Evolutionary conservation across 2,329 filamentous ascomycete genomes (phyloP), one percentile per base, ranked within the genome.

Genomic region (Pyricularia grisea): DNA sequence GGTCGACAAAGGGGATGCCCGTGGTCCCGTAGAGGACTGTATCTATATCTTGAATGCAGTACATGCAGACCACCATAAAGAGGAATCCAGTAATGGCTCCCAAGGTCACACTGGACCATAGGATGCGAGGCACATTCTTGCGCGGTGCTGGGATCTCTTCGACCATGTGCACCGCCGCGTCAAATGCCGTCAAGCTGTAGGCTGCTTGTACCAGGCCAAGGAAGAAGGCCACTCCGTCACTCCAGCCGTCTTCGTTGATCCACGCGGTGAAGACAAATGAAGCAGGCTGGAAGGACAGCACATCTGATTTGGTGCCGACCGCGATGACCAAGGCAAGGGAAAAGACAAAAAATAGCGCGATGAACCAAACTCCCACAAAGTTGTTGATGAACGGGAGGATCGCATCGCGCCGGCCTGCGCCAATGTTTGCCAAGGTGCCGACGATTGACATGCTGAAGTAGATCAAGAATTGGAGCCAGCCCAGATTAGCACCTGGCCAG

Each of bases 61-160:
- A 50, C 42, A 50, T 20, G 42, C 42, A 50, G 42, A 50, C 42
- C 17, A 50, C 17, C 42, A 50, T 50, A 17, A 50, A 50, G 17
- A 50, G 17, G 42, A 50, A 50, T 2, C 42, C 42, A 9, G 17
- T 50, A 17, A 50, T 7, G 42, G 17, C 42, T 20, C 42, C 42
- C 20, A 11, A n/a, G 17, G 3, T 11, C 42, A 50, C 42, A n/a
- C 42, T 50, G 14, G 42, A 20, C 42, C 42, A 50, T 88, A 91
- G 90, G 69, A 90, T 88, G 71, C 84, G 85, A 6, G 89, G 89
- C 0, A 88, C 88, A 70, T 88, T 82, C 1, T 84, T 78, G 1
- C 85, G 78, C 0, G 85, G 80, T 33, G 86, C 79, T n/a, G 86
- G 85, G 10, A 88, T 88, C 73, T 89, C 87, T 73, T 85, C 84